phyloP scores from a whole-genome alignment of 495 filamentous ascomycete genomes.

The Glarea lozoyensis region DNA sequence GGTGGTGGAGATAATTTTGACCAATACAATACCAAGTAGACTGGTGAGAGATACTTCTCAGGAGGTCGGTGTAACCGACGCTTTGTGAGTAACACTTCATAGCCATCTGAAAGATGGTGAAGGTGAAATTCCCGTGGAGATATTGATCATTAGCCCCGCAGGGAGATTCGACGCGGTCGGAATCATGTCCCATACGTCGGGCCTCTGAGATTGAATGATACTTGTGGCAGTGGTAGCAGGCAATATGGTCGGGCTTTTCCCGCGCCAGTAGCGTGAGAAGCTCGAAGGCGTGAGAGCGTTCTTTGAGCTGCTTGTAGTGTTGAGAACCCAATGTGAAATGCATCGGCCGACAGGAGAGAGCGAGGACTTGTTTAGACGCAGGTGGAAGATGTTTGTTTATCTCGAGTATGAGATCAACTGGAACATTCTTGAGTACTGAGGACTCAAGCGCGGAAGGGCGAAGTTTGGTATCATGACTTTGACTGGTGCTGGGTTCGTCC shows the following conservation, averaged over 20 bases:
- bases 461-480: too few relatives aligned
- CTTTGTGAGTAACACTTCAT: too few relatives aligned
- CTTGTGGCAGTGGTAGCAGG: constrained; percentile 8
- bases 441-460: constrained; percentile 21
- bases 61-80: too few relatives aligned
- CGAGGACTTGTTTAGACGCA: constrained; percentile 2
- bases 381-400: constrained; percentile 4
- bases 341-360: constrained; percentile 5
- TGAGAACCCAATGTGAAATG: constrained; percentile 5
- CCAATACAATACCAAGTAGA: too few relatives aligned
- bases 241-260: constrained; percentile 9
- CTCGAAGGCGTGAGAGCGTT: neutral
- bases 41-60: too few relatives aligned
- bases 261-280: constrained; percentile 7
- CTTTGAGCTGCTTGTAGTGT: constrained; percentile 2
- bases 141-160: constrained; percentile 3
- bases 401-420: constrained; percentile 19
- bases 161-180: neutral
- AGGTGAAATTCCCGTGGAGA: constrained; percentile 9
- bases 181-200: neutral
- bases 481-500: too few relatives aligned
- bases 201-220: constrained; percentile 9
- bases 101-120: too few relatives aligned
- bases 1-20: too few relatives aligned
- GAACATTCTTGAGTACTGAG: constrained; percentile 30